phyloP scores from a whole-genome alignment of 2,329 filamentous ascomycete genomes.

The Xylaria sp. region DNA sequence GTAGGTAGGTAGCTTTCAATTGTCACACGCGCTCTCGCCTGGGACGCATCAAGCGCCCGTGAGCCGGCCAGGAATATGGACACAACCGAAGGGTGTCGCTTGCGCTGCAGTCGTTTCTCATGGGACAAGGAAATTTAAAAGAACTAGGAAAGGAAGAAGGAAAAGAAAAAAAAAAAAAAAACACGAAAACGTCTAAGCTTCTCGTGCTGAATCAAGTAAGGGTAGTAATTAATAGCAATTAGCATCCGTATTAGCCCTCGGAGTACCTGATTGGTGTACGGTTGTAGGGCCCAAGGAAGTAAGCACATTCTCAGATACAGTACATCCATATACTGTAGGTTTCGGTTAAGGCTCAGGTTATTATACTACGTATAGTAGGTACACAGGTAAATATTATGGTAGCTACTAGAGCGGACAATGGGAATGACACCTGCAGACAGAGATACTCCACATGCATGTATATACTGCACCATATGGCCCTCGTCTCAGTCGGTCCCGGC shows the following conservation, averaged over 20 bases:
- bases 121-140: too few relatives aligned
- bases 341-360: constrained; percentile 17
- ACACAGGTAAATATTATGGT: background rate
- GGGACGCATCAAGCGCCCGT: constrained; percentile 9
- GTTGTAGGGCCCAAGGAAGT: background rate
- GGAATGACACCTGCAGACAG: constrained; percentile 16
- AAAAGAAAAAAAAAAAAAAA: background rate
- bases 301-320: background rate
- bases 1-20: background rate
- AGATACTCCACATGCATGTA: background rate
- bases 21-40: constrained; percentile 14
- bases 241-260: background rate
- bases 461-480: too few relatives aligned
- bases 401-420: constrained; percentile 1
- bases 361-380: background rate
- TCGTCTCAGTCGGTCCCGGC: background rate
- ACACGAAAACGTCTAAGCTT: background rate
- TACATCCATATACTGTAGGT: constrained; percentile 1
- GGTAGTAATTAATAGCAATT: background rate
- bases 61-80: constrained; percentile 14
- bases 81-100: background rate
- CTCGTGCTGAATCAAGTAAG: background rate
- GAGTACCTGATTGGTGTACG: background rate
- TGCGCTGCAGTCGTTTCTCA: background rate
- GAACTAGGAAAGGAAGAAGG: background rate